A percentile compares a stretch with the other conserved stretches of the same genome.
phyloP scores from a whole-genome alignment of 208 protist species.

The Phytomonas serpens region DNA sequence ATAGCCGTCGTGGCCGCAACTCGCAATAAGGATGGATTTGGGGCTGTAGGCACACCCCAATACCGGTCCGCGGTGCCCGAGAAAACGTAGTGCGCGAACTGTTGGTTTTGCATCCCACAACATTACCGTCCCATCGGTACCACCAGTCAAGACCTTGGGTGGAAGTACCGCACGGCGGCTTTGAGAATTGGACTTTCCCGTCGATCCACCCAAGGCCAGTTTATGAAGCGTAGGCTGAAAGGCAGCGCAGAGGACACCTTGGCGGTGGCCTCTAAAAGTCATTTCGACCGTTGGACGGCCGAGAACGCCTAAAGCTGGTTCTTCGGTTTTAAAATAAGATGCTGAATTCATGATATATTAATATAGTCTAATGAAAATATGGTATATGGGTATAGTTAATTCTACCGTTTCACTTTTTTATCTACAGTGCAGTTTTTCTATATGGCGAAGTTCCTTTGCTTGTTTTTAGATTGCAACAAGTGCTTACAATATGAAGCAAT shows the following conservation, averaged over 20 bases:
- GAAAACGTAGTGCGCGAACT: slow-evolving; percentile 65
- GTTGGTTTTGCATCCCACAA: slow-evolving; percentile 76
- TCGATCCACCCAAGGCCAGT: too few relatives aligned
- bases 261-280: slow-evolving; percentile 71
- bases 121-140: slow-evolving; percentile 71
- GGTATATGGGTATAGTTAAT: slow-evolving; percentile 2
- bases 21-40: slow-evolving; percentile 44
- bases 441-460: not conserved
- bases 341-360: not conserved
- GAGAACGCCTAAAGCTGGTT: not conserved
- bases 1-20: slow-evolving; percentile 77
- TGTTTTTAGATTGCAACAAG: not conserved
- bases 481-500: not conserved
- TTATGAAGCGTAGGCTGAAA: slow-evolving; percentile 24
- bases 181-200: not conserved
- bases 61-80: slow-evolving; percentile 72
- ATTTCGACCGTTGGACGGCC: slow-evolving; percentile 43
- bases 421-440: not conserved
- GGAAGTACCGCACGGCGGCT: not conserved
- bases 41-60: slow-evolving; percentile 43
- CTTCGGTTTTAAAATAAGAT: not conserved
- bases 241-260: slow-evolving; percentile 37
- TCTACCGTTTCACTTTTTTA: not conserved
- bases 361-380: not conserved
- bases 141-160: slow-evolving; percentile 53